Evolutionary conservation across 2,329 filamentous ascomycete genomes (phyloP), one percentile per base, ranked within the genome.

Genomic region (Diaporthe citri): DNA sequence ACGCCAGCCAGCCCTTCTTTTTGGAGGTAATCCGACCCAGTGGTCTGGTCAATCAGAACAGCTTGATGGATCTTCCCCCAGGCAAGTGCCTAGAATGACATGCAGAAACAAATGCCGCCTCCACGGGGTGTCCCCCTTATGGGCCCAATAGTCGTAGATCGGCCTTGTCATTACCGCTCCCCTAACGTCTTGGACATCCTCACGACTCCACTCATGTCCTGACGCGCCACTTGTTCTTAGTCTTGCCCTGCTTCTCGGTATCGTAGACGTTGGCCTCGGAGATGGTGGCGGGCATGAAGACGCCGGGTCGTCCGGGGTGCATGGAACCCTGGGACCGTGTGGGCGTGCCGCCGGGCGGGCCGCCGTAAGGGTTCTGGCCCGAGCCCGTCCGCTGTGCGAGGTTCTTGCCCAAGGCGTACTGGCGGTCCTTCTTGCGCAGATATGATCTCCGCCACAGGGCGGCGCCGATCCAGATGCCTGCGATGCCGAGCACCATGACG

Each of bases 401-500:
- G 70, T 85, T 84, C 77, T 87, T 87, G 80, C 84, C 85, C 15
- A 88, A 84, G 43, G 87, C 85, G 77, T 87, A 87, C 79, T 89
- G 86, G 55, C 87, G 87, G 79, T 94, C 92, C 83, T 88, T 91
- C 84, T 91, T 93, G 77, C 91, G 91, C 77, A 95, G 87, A 83
- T 96, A 93, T 78, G 93, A 92, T 74, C 92, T 91, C 78, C 94
- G 93, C 85, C 94, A 91, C 82, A 93, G 90, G 80, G 92, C 90
- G 52, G 92, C 93, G 25, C 90, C 87, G 52, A 93, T 84, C 87
- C 93, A 93, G 79, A 95, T 89, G 74, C 87, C 87, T 20, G 88
- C 85, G 76, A 97, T 93, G 71, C 87, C 92, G 75, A 96, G 86
- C 57, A 93, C 88, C 39, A 97, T 88, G 76, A 96, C 86, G 77